Evolutionary conservation across 495 filamentous ascomycete species (phyloP).

Genomic region (Aeminium ludgeri): DNA sequence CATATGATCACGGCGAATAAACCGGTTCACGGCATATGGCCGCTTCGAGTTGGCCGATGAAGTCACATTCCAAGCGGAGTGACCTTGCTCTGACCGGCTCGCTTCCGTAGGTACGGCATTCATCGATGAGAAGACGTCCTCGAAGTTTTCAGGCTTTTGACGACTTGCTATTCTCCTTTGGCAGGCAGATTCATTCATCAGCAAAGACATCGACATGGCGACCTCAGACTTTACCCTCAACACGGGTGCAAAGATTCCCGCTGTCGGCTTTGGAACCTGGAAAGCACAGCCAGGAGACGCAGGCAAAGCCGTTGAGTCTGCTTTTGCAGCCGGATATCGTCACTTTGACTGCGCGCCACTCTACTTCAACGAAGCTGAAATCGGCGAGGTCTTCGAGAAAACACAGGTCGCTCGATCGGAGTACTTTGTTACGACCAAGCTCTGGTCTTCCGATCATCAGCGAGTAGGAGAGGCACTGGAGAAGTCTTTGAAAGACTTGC

Average conservation of each 20-base stretch:
- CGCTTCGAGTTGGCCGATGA: no score
- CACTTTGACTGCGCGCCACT: conserved; percentile 26
- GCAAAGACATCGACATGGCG: no score
- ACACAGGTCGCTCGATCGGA: neutral
- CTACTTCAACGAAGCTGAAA: conserved; percentile 31
- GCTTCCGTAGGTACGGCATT: no score
- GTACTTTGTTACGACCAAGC: conserved; percentile 6
- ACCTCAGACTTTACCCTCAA: conserved; percentile 12
- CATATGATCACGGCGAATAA: no score
- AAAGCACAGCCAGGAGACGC: conserved; percentile 25
- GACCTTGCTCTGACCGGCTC: no score
- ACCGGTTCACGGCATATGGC: no score
- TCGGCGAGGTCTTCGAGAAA: conserved; percentile 36
- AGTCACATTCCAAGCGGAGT: no score
- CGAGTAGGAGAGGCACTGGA: no score
- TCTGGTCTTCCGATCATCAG: neutral
- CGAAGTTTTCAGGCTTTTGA: no score
- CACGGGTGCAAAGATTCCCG: conserved; percentile 8
- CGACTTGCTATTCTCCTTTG: no score
- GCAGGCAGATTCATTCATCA: no score
- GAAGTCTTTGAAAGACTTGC: conserved; percentile 50
- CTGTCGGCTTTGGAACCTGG: conserved; percentile 11
- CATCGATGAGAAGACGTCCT: no score
- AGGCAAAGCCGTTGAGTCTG: conserved; percentile 20
- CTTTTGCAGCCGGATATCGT: conserved; percentile 20